These are phyloP conservation scores for Epichloe brachyelytri DNA, from an alignment of 2,329 filamentous ascomycete genomes.

Conservation along the genomic window DNA sequence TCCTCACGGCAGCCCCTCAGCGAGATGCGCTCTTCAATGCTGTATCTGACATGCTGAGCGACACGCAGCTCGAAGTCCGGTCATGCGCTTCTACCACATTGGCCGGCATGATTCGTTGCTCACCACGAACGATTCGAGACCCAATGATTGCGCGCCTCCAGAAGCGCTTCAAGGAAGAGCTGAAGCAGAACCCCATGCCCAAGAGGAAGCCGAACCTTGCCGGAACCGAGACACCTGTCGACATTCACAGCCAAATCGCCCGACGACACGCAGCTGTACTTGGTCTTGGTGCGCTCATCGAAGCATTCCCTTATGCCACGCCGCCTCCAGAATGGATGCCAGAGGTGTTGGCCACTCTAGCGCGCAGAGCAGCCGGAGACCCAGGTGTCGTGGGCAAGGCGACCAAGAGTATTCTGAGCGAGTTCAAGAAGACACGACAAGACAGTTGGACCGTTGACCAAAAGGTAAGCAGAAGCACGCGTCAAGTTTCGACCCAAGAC, in stretches of 20 bases:
- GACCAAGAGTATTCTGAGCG: conserved; percentile 83
- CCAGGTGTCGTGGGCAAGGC: conserved; percentile 89
- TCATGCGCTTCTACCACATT: conserved; percentile 85
- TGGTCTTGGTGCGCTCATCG: conserved; percentile 78
- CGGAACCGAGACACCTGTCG: conserved; percentile 56
- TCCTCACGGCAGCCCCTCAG: conserved; percentile 64
- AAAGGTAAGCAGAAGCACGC: conserved; percentile 52
- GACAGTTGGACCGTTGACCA: conserved; percentile 98
- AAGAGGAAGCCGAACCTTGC: conserved; percentile 49
- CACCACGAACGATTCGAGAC: conserved; percentile 65
- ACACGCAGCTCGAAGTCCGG: conserved; percentile 85
- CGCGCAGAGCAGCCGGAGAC: conserved; percentile 74
- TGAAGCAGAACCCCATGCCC: conserved; percentile 78
- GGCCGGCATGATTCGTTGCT: conserved; percentile 96
- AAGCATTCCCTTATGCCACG: conserved; percentile 91
- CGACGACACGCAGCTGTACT: conserved; percentile 81
- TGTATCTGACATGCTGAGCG: conserved; percentile 90
- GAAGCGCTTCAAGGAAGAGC: conserved; percentile 61
- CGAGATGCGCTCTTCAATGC: conserved; percentile 76
- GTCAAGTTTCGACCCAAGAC: no score
- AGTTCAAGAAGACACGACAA: conserved; percentile 99
- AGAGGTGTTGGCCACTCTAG: conserved; percentile 75
- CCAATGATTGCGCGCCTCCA: conserved; percentile 66
- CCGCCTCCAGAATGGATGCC: conserved; percentile 92
- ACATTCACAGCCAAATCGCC: conserved; percentile 64